Conservation (phyloP, 805 yeast species). For the Saturnispora silvae region DNA sequence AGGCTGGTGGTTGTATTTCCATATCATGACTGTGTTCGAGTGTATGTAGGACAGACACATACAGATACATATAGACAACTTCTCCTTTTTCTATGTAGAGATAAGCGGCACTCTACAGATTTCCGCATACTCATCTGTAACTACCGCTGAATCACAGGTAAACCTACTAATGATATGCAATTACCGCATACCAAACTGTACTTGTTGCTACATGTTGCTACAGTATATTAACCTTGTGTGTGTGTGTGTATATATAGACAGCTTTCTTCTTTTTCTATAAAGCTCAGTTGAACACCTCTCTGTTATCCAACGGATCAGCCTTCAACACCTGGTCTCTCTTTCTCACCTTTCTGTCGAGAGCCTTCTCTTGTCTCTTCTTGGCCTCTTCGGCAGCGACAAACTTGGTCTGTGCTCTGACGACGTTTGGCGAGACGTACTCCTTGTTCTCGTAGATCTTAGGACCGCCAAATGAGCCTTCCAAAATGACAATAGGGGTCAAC, state of each 20-base stretch:
- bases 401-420: conserved; percentile 79
- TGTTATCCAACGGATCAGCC: conserved; percentile 77
- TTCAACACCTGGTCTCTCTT: conserved; percentile 65
- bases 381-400: conserved; percentile 76
- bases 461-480: conserved; percentile 96
- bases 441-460: conserved; percentile 96
- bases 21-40: too few relatives aligned
- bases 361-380: conserved; percentile 65
- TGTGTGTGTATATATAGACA: too few relatives aligned
- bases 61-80: too few relatives aligned
- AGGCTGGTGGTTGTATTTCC: conserved; percentile 11
- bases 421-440: conserved; percentile 93
- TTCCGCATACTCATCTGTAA: too few relatives aligned
- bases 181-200: too few relatives aligned
- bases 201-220: too few relatives aligned
- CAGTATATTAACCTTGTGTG: too few relatives aligned
- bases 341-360: conserved; percentile 63
- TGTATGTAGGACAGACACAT: too few relatives aligned
- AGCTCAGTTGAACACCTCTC: conserved; percentile 50
- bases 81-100: too few relatives aligned
- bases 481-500: conserved; percentile 76
- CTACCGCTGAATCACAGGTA: too few relatives aligned
- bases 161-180: too few relatives aligned
- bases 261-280: background rate
- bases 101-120: too few relatives aligned